Base-by-base conservation (phyloP, 805 yeast genomes). In the Diddensiella caesifluorescens region DNA sequence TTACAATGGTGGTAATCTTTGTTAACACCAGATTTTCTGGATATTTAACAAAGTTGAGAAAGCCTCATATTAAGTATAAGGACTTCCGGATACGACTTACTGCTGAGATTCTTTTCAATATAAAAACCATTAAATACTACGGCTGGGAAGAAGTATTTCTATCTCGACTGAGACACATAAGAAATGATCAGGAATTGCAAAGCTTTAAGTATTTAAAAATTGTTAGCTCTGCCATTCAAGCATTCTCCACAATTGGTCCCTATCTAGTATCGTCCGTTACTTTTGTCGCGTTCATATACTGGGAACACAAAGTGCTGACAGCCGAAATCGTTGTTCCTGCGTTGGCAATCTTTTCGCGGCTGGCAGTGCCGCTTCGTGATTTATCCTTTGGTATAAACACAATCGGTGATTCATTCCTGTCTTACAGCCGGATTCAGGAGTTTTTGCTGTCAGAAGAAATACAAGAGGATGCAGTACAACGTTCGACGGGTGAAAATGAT, bases 61-160 rank as follows among this genome's bases (percentile, higher is more conserved):
- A 12, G 22, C 33, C 35, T 26, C 63, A 80, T 80, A 88, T 88
- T 95, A 73, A 72, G 46, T 75, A 75, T 56, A 89, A 90, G 61
- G 97, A 90, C 64, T 83, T 80, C 60, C 80, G 98, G 69, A 83
- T 95, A 5, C 77, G 95, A 47, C 67, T 86, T 36, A 80, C 84
- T 42, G 79, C 84, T 46, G 95, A 88, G 61, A 84, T 88, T 39
- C 71, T 88, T 56, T 81, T 83, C 58, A 85, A 85, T 53, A 85
- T 88, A 59, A 88, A 87, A 64, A 86, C 95, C 6, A 70, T 90
- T 60, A 90, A 90, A 60, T 70, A 90, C 40, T 90, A 89, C 56
- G 94, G 92, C 2, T 90, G 98, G 98, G 98, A 90, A 65, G 65
- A 60, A 22, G 95, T 97, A 3, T 89, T 85, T 60, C 74, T 75